Evolutionary conservation across 1,139 yeast genomes (phyloP), one percentile per base, ranked within the genome.

Genomic region (Candida glucosophila): DNA sequence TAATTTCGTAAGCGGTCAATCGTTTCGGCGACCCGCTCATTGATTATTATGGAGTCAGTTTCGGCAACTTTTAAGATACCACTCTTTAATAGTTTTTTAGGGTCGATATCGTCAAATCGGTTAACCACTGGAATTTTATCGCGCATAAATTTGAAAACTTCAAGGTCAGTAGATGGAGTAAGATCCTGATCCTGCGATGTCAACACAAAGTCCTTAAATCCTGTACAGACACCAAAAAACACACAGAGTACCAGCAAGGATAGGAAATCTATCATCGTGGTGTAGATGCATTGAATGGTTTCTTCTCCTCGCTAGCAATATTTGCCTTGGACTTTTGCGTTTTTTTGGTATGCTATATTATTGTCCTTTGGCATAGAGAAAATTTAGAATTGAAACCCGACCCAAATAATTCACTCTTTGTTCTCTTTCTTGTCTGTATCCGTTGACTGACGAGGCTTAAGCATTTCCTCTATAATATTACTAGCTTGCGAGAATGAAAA

Each of bases 391-490:
- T n/a, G n/a, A n/a, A n/a, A n/a, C n/a, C n/a, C n/a, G n/a, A n/a
- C n/a, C n/a, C n/a, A n/a, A n/a, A n/a, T n/a, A n/a, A n/a, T n/a
- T n/a, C n/a, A n/a, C n/a, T n/a, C n/a, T n/a, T n/a, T n/a, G n/a
- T n/a, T n/a, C 9, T 26, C n/a, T 18, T 23, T 16, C n/a, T 22
- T 22, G 10, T 22, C 18, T 12, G 5, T 4, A 4, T 13, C 17
- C 19, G 22, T 19, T 23, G 19, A 8, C 5, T 22, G 16, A n/a
- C 28, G 20, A 8, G 22, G 11, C 13, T 23, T 20, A 2, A 43
- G 35, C 25, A 44, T 33, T 19, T 44, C 48, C 23, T 41, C 37
- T 14, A 44, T 36, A 15, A 44, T 37, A 21, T 31, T 36, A 18
- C 41, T 39, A 8, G 46, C 45, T 12, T 41, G 43, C 6, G 39